Conservation (phyloP, 2,329 filamentous ascomycete species). For the Zymoseptoria pseudotritici region DNA sequence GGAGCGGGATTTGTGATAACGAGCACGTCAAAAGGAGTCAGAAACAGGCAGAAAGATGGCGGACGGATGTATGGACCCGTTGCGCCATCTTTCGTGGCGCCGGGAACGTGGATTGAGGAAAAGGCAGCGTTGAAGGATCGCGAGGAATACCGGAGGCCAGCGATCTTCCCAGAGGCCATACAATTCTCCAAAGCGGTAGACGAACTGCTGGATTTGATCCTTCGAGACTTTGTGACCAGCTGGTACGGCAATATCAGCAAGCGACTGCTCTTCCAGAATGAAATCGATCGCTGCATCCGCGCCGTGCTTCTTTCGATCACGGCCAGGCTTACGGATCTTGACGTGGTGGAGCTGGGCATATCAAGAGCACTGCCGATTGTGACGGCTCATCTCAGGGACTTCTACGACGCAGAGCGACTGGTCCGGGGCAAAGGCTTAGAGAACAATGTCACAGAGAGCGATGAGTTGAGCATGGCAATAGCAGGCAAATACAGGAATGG, state of each 20-base stretch:
- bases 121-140: conserved; percentile 57
- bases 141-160: conserved; percentile 58
- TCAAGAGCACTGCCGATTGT: conserved; percentile 79
- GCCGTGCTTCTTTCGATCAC: conserved; percentile 62
- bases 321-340: conserved; percentile 65
- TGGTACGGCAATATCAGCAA: conserved; percentile 87
- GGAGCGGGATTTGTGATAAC: conserved; percentile 53
- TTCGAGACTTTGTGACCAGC: conserved; percentile 75
- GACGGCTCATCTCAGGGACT: conserved; percentile 81
- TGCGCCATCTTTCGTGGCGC: conserved; percentile 20
- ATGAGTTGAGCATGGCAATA: conserved; percentile 91
- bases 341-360: conserved; percentile 76
- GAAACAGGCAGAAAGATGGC: conserved; percentile 24
- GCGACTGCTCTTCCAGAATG: conserved; percentile 71
- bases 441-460: conserved; percentile 85
- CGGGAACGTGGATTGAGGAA: conserved; percentile 61
- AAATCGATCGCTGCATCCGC: conserved; percentile 76
- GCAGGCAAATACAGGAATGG: conserved; percentile 89
- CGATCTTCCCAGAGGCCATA: conserved; percentile 69
- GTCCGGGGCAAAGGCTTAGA: conserved; percentile 84
- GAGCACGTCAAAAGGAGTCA: conserved; percentile 51
- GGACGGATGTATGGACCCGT: conserved; percentile 14
- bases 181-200: conserved; percentile 75
- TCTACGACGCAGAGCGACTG: conserved; percentile 78
- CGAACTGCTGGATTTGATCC: conserved; percentile 64